phyloP scores from a whole-genome alignment of 208 protist species.

The Trypanosoma avium region DNA sequence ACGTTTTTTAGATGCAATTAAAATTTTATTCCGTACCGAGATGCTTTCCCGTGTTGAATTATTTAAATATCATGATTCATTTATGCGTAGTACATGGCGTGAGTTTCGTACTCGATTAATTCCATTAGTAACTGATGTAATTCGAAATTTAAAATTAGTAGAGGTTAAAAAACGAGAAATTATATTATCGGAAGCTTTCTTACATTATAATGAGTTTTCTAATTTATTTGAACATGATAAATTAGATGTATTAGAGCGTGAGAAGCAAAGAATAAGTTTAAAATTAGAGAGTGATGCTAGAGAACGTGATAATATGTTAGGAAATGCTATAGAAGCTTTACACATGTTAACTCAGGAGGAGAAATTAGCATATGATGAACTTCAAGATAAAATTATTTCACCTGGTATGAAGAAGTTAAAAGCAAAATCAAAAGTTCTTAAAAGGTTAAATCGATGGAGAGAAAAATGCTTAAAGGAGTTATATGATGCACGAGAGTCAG shows the following conservation, averaged over 20 bases:
- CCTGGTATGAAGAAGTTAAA: background rate
- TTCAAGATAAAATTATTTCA: background rate
- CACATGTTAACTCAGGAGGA: background rate
- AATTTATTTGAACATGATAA: conserved; percentile 8
- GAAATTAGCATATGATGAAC: background rate
- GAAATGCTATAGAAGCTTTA: background rate
- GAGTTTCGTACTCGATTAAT: conserved; percentile 18
- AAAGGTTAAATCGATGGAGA: background rate
- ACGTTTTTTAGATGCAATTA: conserved; percentile 12
- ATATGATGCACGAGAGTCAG: background rate
- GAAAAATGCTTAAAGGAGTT: conserved; percentile 13
- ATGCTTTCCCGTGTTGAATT: conserved; percentile 4
- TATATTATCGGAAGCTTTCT: background rate
- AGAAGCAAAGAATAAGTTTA: background rate
- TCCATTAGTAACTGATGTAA: conserved; percentile 19
- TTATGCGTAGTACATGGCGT: background rate
- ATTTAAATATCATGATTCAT: background rate
- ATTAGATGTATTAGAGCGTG: conserved; percentile 1
- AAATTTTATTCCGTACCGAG: conserved; percentile 6
- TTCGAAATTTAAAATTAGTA: conserved; percentile 17
- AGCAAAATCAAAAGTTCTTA: background rate
- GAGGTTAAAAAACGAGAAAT: conserved; percentile 8
- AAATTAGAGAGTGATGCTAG: conserved; percentile 6
- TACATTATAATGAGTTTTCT: background rate
- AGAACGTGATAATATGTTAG: conserved; percentile 2